Percentiles rank a stretch among this genome's conserved stretches.
phyloP scores from a whole-genome alignment of 257 asterid species.

The Nicotiana tomentosiformis region DNA sequence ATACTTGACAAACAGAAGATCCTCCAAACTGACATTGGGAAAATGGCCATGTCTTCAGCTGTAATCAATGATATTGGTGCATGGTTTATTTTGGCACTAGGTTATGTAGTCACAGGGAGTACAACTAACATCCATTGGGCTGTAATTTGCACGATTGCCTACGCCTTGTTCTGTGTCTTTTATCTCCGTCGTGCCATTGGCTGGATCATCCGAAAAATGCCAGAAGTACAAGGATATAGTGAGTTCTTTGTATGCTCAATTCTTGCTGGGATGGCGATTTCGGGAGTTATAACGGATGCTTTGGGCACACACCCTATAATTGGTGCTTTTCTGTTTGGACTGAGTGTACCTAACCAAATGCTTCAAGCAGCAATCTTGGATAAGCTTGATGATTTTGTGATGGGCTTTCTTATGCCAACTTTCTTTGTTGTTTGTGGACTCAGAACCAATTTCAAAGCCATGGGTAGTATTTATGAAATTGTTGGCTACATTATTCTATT shows the following conservation, averaged over 20 bases:
- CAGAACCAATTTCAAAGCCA: constrained; percentile 39
- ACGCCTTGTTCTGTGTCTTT: constrained; percentile 33
- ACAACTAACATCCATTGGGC: constrained; percentile 30
- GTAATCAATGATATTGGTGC: constrained; percentile 47
- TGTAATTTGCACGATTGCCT: constrained; percentile 34
- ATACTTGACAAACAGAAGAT: constrained; percentile 63
- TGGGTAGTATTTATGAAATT: constrained; percentile 5
- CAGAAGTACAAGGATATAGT: constrained; percentile 83
- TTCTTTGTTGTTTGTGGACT: constrained; percentile 76
- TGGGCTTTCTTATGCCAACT: constrained; percentile 75
- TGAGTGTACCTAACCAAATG: constrained; percentile 60
- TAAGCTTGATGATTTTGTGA: constrained; percentile 66
- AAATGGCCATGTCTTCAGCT: constrained; percentile 52
- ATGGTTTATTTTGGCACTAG: constrained; percentile 60
- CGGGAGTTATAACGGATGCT: constrained; percentile 54
- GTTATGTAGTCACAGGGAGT: constrained; percentile 35
- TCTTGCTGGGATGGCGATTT: constrained; percentile 41
- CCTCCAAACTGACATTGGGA: constrained; percentile 67
- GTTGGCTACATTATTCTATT: constrained; percentile 24
- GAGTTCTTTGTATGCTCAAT: constrained; percentile 69
- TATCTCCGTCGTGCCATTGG: constrained; percentile 52
- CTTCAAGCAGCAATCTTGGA: constrained; percentile 65
- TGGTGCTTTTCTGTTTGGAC: constrained; percentile 81
- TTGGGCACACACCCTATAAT: constrained; percentile 90
- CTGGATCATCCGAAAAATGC: constrained; percentile 57